Evolutionary conservation across 805 yeast genomes (phyloP).

Genomic region (Candida qinlingensis): DNA sequence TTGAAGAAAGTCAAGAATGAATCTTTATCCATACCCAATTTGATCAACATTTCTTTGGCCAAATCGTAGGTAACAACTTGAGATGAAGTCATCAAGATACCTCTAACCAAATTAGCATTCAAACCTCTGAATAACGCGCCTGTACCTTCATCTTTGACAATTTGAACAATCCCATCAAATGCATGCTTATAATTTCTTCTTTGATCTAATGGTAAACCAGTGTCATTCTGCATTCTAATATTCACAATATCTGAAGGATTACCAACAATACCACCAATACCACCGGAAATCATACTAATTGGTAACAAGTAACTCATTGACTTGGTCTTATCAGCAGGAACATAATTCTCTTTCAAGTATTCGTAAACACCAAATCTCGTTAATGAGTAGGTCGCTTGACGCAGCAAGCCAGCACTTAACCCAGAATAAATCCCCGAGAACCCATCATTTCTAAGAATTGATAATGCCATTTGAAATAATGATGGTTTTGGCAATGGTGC

Average conservation of each 20-base stretch:
- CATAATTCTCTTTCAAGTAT: constrained; percentile 53
- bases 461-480: constrained; percentile 53
- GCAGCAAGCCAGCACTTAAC: constrained; percentile 69
- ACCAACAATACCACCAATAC: constrained; percentile 79
- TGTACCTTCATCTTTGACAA: constrained; percentile 55
- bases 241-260: constrained; percentile 86
- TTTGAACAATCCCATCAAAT: constrained; percentile 63
- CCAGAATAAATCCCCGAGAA: constrained; percentile 70
- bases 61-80: constrained; percentile 86
- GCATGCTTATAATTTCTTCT: constrained; percentile 77
- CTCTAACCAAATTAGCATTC: constrained; percentile 73
- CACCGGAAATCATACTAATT: constrained; percentile 82
- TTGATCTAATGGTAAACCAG: constrained; percentile 54
- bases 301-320: constrained; percentile 60
- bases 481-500: constrained; percentile 63
- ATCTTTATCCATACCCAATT: constrained; percentile 47
- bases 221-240: constrained; percentile 88
- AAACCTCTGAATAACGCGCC: constrained; percentile 64
- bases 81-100: constrained; percentile 83
- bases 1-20: constrained; percentile 69
- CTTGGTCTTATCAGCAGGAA: constrained; percentile 39
- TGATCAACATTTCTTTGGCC: constrained; percentile 57
- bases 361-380: constrained; percentile 87
- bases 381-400: constrained; percentile 87
- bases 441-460: constrained; percentile 63